Evolutionary conservation across 1,139 yeast genomes (phyloP).

Genomic region (Arxiozyma telluris): DNA sequence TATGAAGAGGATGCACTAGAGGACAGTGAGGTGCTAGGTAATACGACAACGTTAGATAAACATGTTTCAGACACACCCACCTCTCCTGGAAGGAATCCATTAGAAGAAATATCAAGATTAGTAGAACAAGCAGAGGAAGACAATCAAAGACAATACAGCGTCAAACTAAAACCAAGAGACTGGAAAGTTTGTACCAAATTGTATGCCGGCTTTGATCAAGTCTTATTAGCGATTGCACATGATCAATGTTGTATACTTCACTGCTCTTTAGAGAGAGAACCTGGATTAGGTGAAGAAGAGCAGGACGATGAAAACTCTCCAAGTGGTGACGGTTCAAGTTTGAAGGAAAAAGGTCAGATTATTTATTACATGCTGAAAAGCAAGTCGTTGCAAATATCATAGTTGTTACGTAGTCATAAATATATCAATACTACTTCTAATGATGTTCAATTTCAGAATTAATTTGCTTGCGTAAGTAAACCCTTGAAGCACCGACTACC

Average conservation of each 20-base stretch:
- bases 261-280: conserved; percentile 27
- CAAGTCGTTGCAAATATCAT: conserved; percentile 15
- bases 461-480: background rate
- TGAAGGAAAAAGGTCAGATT: conserved; percentile 23
- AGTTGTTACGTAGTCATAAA: background rate
- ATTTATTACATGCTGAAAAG: conserved; percentile 29
- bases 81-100: background rate
- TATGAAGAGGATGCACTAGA: conserved; percentile 10
- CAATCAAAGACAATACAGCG: conserved; percentile 17
- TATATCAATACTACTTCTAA: background rate
- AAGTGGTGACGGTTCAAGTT: background rate
- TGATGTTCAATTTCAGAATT: background rate
- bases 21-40: conserved; percentile 12
- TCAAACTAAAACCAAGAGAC: conserved; percentile 24
- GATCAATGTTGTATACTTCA: conserved; percentile 29
- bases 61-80: background rate
- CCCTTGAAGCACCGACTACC: too few relatives aligned
- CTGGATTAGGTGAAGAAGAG: conserved; percentile 12
- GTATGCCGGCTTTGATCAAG: conserved; percentile 27
- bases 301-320: conserved; percentile 9
- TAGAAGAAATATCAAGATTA: conserved; percentile 15
- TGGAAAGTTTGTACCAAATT: conserved; percentile 29
- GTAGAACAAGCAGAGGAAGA: conserved; percentile 20
- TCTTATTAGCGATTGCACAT: conserved; percentile 27
- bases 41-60: background rate